These are phyloP conservation scores for Oryza longistaminata DNA, from an alignment of 176 grass and related monocot genomes.

Conservation along the genomic window DNA sequence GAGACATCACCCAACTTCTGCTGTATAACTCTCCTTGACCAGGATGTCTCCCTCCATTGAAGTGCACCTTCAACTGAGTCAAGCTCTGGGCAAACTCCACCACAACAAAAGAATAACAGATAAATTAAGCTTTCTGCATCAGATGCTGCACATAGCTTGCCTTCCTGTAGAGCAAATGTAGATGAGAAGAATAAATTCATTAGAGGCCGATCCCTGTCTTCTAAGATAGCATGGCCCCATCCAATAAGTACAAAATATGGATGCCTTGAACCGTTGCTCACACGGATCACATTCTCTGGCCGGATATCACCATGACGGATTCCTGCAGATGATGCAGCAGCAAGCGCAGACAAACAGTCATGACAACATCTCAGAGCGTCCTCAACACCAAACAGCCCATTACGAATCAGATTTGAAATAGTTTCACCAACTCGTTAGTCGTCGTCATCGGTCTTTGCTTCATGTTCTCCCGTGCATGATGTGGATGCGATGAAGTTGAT, in stretches of 20 bases:
- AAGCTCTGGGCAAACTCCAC: slow-evolving; percentile 76
- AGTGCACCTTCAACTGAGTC: slow-evolving; percentile 94
- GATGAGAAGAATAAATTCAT: slow-evolving; percentile 98
- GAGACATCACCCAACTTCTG: slow-evolving; percentile 87
- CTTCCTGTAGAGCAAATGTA: slow-evolving; percentile 88
- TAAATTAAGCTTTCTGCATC: slow-evolving; percentile 94
- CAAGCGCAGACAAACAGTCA: slow-evolving; percentile 89
- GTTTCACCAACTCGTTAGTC: slow-evolving; percentile 89
- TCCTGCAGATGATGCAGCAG: slow-evolving; percentile 70
- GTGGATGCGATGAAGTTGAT: no score
- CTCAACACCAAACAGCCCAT: slow-evolving; percentile 86
- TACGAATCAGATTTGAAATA: slow-evolving; percentile 74
- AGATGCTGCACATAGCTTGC: slow-evolving; percentile 88
- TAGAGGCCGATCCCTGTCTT: slow-evolving; percentile 78
- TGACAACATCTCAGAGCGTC: slow-evolving; percentile 96
- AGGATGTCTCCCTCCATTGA: slow-evolving; percentile 90
- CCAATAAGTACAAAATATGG: slow-evolving; percentile 83
- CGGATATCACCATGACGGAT: slow-evolving; percentile 81
- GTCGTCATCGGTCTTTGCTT: no score
- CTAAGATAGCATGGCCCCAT: slow-evolving; percentile 95
- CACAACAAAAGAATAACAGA: slow-evolving; percentile 87
- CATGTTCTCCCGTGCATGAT: no score
- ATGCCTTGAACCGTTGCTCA: slow-evolving; percentile 57
- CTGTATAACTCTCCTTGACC: slow-evolving; percentile 92
- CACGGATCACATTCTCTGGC: slow-evolving; percentile 87